Evolutionary conservation across 305 asterid genomes (phyloP), one percentile per base, ranked within the genome.

Genomic region (Nicotiana rustica): DNA sequence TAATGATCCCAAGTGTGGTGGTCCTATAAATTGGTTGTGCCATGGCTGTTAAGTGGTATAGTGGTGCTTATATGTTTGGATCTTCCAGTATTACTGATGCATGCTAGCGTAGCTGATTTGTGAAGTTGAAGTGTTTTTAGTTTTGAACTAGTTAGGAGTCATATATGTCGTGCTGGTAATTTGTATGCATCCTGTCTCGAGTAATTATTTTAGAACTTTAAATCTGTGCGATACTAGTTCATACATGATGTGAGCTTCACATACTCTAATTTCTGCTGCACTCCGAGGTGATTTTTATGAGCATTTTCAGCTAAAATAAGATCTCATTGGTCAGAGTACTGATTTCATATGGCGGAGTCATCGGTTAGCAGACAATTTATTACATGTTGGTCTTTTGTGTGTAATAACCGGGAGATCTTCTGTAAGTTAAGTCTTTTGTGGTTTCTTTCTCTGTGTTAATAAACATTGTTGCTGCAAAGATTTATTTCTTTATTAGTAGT

Each of bases 321-420:
- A 41, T 41, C 49, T 41, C 3, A 7, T 41, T 41, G 49, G 49
- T 41, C 10, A 41, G 49, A 41, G 10, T 14, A 25, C 64, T 52
- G 64, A 49, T 49, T 75, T 25, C 29, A 25, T 25, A 75, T 25
- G 44, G 61, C 4, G 6, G 79, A 49, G 19, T 73, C 79, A 73
- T 73, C 8, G 19, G 21, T 47, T 73, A 73, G 64, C 65, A 49
- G 25, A 75, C 64, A 75, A 70, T 49, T 75, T 75, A 41, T 14
- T 25, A 25, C 44, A 25, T 75, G 13, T 25, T 75, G 64, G 15
- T 52, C 41, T 75, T 52, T 49, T 52, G 17, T 10, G 79, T 25
- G 62, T 41, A 49, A 73, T 73, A 49, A 52, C 36, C 4, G 25
- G 29, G 25, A 73, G 79, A 49, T 25, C 62, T 41, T 25, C 44